Evolutionary conservation across 352 stramenopile genomes (phyloP).

Genomic region (Pythium brachiatum): DNA sequence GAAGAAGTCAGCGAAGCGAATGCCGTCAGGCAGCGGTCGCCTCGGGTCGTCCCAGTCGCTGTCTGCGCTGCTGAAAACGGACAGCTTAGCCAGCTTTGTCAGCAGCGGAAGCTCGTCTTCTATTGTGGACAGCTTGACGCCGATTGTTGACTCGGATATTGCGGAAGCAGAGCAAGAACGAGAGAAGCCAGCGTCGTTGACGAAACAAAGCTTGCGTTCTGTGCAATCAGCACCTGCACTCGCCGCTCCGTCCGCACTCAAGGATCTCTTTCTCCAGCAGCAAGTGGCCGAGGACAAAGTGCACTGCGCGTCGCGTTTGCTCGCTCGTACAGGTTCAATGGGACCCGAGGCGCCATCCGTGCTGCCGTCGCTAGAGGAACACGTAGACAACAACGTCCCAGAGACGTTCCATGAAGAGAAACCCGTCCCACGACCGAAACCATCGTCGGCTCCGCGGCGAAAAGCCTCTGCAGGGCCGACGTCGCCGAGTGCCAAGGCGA

Average conservation of each 20-base stretch:
- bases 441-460: conserved; percentile 5
- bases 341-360: background rate
- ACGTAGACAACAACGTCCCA: background rate
- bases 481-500: conserved; percentile 5
- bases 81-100: background rate
- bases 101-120: background rate
- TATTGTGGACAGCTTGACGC: background rate
- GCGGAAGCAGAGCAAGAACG: background rate
- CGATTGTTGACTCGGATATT: background rate
- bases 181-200: background rate
- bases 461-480: conserved; percentile 10
- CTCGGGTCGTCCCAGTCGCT: conserved; percentile 13
- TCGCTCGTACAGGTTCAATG: conserved; percentile 19
- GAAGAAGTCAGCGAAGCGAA: conserved; percentile 24
- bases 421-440: background rate
- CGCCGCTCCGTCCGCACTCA: conserved; percentile 25
- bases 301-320: conserved; percentile 23
- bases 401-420: background rate
- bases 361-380: background rate
- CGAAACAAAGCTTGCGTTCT: background rate
- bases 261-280: conserved; percentile 39
- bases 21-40: background rate
- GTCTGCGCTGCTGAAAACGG: background rate
- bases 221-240: conserved; percentile 17
- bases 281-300: conserved; percentile 31